Evolutionary conservation across 2,329 filamentous ascomycete genomes (phyloP), one percentile per base, ranked within the genome.

Genomic region (Byssothecium circinans): DNA sequence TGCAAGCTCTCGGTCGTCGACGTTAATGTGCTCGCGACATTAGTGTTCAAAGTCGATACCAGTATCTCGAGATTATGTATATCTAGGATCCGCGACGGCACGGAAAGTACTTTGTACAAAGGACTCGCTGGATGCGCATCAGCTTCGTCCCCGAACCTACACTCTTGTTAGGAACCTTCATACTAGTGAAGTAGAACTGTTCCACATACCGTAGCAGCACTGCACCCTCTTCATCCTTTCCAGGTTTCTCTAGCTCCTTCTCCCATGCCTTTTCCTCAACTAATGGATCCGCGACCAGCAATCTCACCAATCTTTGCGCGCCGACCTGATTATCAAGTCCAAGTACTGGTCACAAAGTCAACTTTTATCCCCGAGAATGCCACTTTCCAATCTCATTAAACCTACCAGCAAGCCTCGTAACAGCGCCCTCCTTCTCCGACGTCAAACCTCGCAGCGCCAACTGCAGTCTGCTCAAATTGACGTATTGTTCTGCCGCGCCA

Each of bases 391-490:
- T 44, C 10, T 17, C 15, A 43, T 35, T 32, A 17, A 52, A n/a
- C 62, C 61, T 65, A 76, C 81, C 74, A 37, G 81, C 82, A 57
- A 86, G 69, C 41, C 83, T 71, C 36, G 82, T 75, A 8, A 81
- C 73, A 2, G 80, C 77, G 51, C 74, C 69, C 8, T 34, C 29
- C 8, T 18, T 18, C 38, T 78, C 72, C 19, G 74, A 76, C 60
- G 82, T 81, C 53, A 86, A 64, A 18, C 87, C 84, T 53, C 83
- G 79, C 18, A 89, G 72, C 11, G 87, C 88, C 57, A 92, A 79
- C 68, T 89, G 85, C 37, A 91, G 66, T 45, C 86, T 78, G 23
- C 86, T 83, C n/a, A 86, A 77, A 61, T 87, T 87, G 43, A 88
- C 78, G 57, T 84, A 79, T 48, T 77, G 80, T 19, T 81, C 78